Base-by-base conservation (phyloP, 1,284 basidiomycete genomes). In the Cutaneotrichosporon arboriforme region DNA sequence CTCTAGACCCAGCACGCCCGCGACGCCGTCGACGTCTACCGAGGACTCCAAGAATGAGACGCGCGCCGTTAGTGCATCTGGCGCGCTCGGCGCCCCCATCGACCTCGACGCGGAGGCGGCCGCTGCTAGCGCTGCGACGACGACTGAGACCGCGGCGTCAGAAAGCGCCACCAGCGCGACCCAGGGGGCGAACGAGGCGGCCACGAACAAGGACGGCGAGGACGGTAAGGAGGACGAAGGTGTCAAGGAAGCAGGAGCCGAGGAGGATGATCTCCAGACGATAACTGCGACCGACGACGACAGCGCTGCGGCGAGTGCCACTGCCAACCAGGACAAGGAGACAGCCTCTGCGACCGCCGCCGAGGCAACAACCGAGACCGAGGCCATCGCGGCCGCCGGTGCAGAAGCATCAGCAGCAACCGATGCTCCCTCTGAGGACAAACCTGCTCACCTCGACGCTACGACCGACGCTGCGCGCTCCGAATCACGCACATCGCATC, bases 1-100 rank as follows among this genome's bases (percentile, higher is more conserved):
- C 56, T 26, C 34, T 14, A 42, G 38, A 20, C 39, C 43, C n/a
- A 46, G 22, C 21, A 52, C 52, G 36, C 42, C 52, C 3, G 33
- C 34, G 12, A 21, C 50, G 33, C 45, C 45, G 4, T 21, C 34
- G 4, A 15, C 22, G 18, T 20, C 38, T 15, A 10, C 33, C 23
- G 13, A 18, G 4, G 38, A 20, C 17, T 20, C 17, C 8, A 43
- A 43, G 47, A 12, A 33, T n/a, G 20, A 39, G 37, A 23, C 23
- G 15, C 22, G 38, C 13, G 4, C 37, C 4, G 38, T 34, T 14
- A 49, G 38, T 17, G 36, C 15, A 14, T 18, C 37, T 46, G 31
- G 12, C 10, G 23, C 15, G 17, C 39, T 49, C 3, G 47, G 39
- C 14, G 47, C 47, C 4, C 39, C 47, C 3, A 49, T 49, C 40